These are phyloP conservation scores for Neopestalotiopsis clavispora DNA, from an alignment of 2,329 filamentous ascomycete species.

Conservation along the genomic window DNA sequence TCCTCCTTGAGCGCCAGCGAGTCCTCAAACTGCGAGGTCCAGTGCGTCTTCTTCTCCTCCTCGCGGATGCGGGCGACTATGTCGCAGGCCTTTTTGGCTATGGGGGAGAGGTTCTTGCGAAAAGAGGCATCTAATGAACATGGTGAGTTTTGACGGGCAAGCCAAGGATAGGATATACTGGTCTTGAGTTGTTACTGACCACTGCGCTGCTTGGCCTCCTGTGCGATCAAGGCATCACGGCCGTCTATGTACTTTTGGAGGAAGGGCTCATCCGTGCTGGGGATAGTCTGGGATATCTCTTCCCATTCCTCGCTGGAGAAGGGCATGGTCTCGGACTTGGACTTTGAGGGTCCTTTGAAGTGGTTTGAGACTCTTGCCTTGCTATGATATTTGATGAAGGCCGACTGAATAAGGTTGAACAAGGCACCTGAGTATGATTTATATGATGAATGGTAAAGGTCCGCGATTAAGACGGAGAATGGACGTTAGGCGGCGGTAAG, in stretches of 20 bases:
- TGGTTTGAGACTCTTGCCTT: no score
- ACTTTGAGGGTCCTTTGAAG: no score
- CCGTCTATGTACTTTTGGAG: conserved; percentile 82
- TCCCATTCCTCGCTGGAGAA: conserved; percentile 62
- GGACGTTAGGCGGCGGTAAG: neutral
- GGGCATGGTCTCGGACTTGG: conserved; percentile 9
- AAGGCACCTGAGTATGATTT: no score
- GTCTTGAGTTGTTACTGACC: conserved; percentile 54
- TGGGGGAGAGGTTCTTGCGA: conserved; percentile 75
- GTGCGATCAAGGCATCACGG: conserved; percentile 73
- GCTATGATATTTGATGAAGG: no score
- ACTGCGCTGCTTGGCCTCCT: conserved; percentile 83
- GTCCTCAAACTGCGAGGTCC: conserved; percentile 77
- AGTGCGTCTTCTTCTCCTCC: conserved; percentile 76
- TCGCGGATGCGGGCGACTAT: conserved; percentile 82
- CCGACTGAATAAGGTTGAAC: no score
- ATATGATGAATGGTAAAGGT: neutral
- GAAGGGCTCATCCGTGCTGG: conserved; percentile 70
- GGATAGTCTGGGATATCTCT: conserved; percentile 61
- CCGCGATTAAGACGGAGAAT: no score
- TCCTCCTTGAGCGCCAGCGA: conserved; percentile 63
- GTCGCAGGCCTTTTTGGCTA: conserved; percentile 75
- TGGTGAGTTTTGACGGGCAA: neutral
- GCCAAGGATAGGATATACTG: conserved; percentile 19
- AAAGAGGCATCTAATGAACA: conserved; percentile 66